Evolutionary conservation across 1,139 yeast species (phyloP).

Genomic region (Yamadazyma triangularis): DNA sequence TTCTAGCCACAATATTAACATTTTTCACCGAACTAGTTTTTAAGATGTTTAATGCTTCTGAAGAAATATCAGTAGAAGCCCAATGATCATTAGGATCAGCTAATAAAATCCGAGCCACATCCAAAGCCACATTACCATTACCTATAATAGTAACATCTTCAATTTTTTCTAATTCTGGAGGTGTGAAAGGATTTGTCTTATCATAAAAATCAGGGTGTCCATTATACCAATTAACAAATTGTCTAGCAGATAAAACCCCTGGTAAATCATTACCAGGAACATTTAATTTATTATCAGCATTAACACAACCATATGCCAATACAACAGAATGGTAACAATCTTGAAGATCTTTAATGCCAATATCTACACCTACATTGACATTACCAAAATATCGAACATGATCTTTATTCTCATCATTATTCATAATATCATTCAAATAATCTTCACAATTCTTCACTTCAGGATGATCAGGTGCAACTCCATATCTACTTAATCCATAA

Average conservation of each 20-base stretch:
- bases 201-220: slow-evolving; percentile 66
- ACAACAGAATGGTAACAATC: slow-evolving; percentile 67
- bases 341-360: slow-evolving; percentile 46
- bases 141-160: slow-evolving; percentile 81
- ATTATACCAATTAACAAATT: slow-evolving; percentile 95
- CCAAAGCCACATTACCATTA: slow-evolving; percentile 96
- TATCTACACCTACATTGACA: slow-evolving; percentile 56
- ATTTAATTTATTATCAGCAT: slow-evolving; percentile 50
- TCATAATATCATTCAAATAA: slow-evolving; percentile 63
- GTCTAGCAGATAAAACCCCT: slow-evolving; percentile 79
- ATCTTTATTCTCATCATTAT: slow-evolving; percentile 2
- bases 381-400: slow-evolving; percentile 72
- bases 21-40: slow-evolving; percentile 49
- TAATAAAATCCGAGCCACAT: slow-evolving; percentile 75
- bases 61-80: slow-evolving; percentile 70
- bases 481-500: slow-evolving; percentile 84
- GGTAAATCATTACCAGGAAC: slow-evolving; percentile 57
- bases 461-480: slow-evolving; percentile 99
- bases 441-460: slow-evolving; percentile 91
- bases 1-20: slow-evolving; percentile 75
- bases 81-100: slow-evolving; percentile 53
- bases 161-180: slow-evolving; percentile 56
- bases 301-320: slow-evolving; percentile 77
- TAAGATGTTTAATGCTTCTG: slow-evolving; percentile 53
- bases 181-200: slow-evolving; percentile 18